A percentile compares a stretch with the other conserved stretches of the same genome.
phyloP scores from a whole-genome alignment of 2,329 filamentous ascomycete species.

The Trichophyton equinum region DNA sequence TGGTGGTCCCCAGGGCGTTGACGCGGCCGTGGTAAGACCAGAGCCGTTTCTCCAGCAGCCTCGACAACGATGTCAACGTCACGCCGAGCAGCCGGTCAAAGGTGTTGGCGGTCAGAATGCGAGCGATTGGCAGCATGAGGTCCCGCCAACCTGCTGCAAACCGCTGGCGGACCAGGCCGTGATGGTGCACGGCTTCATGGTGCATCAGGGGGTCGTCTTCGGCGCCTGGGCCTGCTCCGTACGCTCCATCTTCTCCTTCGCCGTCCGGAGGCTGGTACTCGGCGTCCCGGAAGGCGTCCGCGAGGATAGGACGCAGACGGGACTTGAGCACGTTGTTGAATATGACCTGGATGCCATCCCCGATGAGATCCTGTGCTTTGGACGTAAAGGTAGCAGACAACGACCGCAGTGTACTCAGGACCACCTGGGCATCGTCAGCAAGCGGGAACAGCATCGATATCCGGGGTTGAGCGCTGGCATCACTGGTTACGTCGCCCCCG shows the following conservation, averaged over 20 bases:
- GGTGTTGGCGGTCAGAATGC: slow-evolving; percentile 66
- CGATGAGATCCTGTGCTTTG: slow-evolving; percentile 70
- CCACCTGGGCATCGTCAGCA: slow-evolving; percentile 57
- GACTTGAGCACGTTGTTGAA: slow-evolving; percentile 79
- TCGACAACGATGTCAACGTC: slow-evolving; percentile 62
- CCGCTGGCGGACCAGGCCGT: slow-evolving; percentile 59
- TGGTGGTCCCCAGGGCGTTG: slow-evolving; percentile 67
- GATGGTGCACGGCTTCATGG: slow-evolving; percentile 6
- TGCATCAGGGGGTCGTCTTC: slow-evolving; percentile 20
- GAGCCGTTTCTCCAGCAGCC: slow-evolving; percentile 74
- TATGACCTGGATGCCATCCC: slow-evolving; percentile 72
- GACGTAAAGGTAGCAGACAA: slow-evolving; percentile 60
- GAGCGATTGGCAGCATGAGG: slow-evolving; percentile 70
- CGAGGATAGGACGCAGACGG: slow-evolving; percentile 69
- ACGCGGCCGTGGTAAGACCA: slow-evolving; percentile 67
- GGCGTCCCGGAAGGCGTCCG: slow-evolving; percentile 80
- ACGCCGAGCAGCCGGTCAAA: slow-evolving; percentile 64
- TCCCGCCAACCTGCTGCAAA: slow-evolving; percentile 80
- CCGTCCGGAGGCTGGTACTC: slow-evolving; percentile 65
- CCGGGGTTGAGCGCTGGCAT: slow-evolving; percentile 17
- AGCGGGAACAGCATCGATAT: slow-evolving; percentile 65
- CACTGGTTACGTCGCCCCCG: slow-evolving; percentile 20
- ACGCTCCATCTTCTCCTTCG: slow-evolving; percentile 28
- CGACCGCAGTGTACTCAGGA: slow-evolving; percentile 53
- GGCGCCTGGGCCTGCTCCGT: slow-evolving; percentile 23